phyloP scores from a whole-genome alignment of 2,329 filamentous ascomycete species.

The Aspergillaceae sp. region DNA sequence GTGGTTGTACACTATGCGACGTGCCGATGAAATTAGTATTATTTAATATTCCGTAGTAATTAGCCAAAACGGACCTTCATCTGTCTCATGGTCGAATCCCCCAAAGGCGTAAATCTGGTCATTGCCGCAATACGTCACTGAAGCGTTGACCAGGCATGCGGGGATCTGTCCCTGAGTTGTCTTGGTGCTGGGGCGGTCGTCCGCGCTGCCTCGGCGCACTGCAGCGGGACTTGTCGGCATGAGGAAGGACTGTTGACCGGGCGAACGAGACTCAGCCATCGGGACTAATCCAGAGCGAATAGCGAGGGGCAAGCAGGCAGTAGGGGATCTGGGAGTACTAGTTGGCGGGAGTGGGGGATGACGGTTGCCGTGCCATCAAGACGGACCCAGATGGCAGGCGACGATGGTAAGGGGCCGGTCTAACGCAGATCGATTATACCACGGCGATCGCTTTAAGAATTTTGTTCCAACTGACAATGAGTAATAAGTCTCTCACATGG shows the following conservation, averaged over 20 bases:
- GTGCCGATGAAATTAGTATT: too few species aligned
- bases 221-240: conserved; percentile 80
- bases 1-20: conserved; percentile 73
- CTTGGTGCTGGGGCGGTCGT: conserved; percentile 78
- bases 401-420: not conserved
- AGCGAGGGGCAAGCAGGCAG: conserved; percentile 15
- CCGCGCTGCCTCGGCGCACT: conserved; percentile 51
- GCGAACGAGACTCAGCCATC: conserved; percentile 12
- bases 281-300: conserved; percentile 13
- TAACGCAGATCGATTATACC: too few species aligned
- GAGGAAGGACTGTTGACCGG: conserved; percentile 62
- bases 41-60: too few species aligned
- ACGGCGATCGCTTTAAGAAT: too few species aligned
- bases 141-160: conserved; percentile 93
- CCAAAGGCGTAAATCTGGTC: conserved; percentile 98
- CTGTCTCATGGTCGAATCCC: conserved; percentile 96
- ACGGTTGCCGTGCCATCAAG: conserved; percentile 24
- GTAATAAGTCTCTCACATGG: too few species aligned
- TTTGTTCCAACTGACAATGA: too few species aligned
- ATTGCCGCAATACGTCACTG: conserved; percentile 96
- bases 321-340: conserved; percentile 7
- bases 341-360: conserved; percentile 6
- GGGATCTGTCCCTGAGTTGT: conserved; percentile 72
- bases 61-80: conserved; percentile 54
- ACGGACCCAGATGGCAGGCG: conserved; percentile 34